A percentile compares a stretch with the other conserved stretches of the same genome.
phyloP scores from a whole-genome alignment of 805 yeast species.

The Tetrapisispora iriomotensis region DNA sequence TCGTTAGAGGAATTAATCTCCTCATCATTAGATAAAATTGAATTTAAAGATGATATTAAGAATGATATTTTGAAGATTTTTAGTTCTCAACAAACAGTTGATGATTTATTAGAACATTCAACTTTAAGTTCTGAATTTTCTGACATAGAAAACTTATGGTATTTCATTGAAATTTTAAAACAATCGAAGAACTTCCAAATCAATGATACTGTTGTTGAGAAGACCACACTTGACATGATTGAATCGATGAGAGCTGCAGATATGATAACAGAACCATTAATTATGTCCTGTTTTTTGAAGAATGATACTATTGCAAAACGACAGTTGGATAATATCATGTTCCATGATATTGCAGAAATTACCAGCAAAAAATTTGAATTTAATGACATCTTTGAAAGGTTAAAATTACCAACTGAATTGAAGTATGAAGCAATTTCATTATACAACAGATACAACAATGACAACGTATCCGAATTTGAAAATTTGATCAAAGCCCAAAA shows the following conservation, averaged over 20 bases:
- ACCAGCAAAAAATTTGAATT: conserved; percentile 2
- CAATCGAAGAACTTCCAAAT: conserved; percentile 21
- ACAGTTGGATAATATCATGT: conserved; percentile 29
- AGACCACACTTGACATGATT: conserved; percentile 36
- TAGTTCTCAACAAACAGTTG: conserved; percentile 10
- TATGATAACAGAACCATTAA: conserved; percentile 50
- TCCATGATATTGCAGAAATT: conserved; percentile 16
- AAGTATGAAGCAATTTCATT: conserved; percentile 54
- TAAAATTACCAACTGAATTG: conserved; percentile 40
- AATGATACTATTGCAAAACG: conserved; percentile 38
- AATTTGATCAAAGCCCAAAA: conserved; percentile 52
- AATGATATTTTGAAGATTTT: conserved; percentile 13
- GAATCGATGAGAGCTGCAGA: conserved; percentile 40
- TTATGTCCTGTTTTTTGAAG: conserved; percentile 47
- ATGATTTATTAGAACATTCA: conserved; percentile 9
- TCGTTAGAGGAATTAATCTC: conserved; percentile 26
- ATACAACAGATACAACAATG: conserved; percentile 38
- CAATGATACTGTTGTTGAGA: conserved; percentile 29
- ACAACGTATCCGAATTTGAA: conserved; percentile 49
- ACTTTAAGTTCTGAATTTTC: conserved; percentile 12
- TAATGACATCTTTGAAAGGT: conserved; percentile 23
- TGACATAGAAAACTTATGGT: conserved; percentile 42
- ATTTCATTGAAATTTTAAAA: conserved; percentile 37
- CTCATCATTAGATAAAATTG: conserved; percentile 17
- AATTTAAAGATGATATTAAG: conserved; percentile 5